These are phyloP conservation scores for Termitomyces sp. DNA, from an alignment of 768 basidiomycete genomes.

Conservation along the genomic window DNA sequence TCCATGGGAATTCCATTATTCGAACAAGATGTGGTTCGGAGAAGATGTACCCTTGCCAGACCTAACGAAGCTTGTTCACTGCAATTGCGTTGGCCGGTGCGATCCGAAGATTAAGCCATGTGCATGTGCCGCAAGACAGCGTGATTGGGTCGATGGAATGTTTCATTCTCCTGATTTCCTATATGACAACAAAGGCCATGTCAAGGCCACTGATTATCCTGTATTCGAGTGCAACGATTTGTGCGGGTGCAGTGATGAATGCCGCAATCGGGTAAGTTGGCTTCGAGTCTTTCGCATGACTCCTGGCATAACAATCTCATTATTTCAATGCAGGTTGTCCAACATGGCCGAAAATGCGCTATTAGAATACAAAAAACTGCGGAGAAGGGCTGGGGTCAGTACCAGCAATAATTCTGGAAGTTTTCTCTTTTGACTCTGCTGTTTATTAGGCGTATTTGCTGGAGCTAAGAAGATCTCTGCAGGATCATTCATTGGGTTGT, in stretches of 20 bases:
- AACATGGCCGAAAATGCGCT: slow-evolving; percentile 61
- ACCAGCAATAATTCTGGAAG: not conserved
- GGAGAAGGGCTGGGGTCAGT: slow-evolving; percentile 82
- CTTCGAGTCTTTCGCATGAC: not conserved
- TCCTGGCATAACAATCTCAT: not conserved
- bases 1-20: slow-evolving; percentile 83
- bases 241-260: slow-evolving; percentile 78
- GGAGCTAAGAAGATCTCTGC: slow-evolving; percentile 54
- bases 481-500: slow-evolving; percentile 77
- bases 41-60: slow-evolving; percentile 66
- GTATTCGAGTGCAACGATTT: slow-evolving; percentile 85
- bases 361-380: slow-evolving; percentile 65
- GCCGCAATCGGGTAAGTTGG: slow-evolving; percentile 66
- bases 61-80: slow-evolving; percentile 50
- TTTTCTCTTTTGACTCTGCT: not conserved
- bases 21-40: slow-evolving; percentile 74
- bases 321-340: slow-evolving; percentile 57
- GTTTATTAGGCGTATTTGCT: slow-evolving; percentile 60
- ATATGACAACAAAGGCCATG: slow-evolving; percentile 56
- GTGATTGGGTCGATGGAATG: slow-evolving; percentile 27
- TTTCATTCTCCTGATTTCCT: slow-evolving; percentile 42
- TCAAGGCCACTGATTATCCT: slow-evolving; percentile 48
- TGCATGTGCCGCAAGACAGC: slow-evolving; percentile 59
- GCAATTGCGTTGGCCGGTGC: slow-evolving; percentile 71
- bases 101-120: slow-evolving; percentile 72